These are phyloP conservation scores for Pseudozyma hubeiensis DNA, from an alignment of 1,284 basidiomycete genomes.

Conservation along the genomic window DNA sequence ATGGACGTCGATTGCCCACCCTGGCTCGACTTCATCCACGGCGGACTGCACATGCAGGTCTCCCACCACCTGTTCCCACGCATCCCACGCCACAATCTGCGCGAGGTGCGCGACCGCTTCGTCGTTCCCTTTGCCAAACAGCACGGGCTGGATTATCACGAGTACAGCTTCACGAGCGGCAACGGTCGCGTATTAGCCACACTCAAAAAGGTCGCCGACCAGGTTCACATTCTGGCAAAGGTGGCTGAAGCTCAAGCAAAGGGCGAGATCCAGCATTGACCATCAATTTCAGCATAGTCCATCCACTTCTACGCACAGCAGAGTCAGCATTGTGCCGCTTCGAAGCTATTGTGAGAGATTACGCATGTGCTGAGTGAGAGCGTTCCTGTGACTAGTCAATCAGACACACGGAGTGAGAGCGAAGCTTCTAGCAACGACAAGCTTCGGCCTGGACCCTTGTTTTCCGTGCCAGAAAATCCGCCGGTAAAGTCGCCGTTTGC, in stretches of 20 bases:
- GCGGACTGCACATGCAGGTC: conserved; percentile 92
- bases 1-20: conserved; percentile 91
- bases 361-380: too few species aligned
- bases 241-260: conserved; percentile 74
- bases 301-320: too few species aligned
- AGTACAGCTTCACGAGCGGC: conserved; percentile 88
- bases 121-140: conserved; percentile 82
- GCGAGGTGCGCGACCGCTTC: conserved; percentile 78
- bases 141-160: conserved; percentile 77
- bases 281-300: background rate
- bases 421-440: background rate
- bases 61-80: conserved; percentile 97
- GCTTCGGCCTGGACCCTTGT: too few species aligned
- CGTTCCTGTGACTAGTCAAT: too few species aligned
- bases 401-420: too few species aligned
- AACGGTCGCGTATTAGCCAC: conserved; percentile 83
- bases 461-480: background rate
- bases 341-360: too few species aligned
- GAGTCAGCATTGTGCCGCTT: too few species aligned
- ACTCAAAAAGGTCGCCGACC: conserved; percentile 82
- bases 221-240: conserved; percentile 75
- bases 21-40: conserved; percentile 88
- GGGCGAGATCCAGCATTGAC: conserved; percentile 65
- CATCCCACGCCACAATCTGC: conserved; percentile 91
- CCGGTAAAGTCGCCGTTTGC: conserved; percentile 12